Conservation (phyloP, 2,329 filamentous ascomycete genomes). For the Rhynchosporium secalis region DNA sequence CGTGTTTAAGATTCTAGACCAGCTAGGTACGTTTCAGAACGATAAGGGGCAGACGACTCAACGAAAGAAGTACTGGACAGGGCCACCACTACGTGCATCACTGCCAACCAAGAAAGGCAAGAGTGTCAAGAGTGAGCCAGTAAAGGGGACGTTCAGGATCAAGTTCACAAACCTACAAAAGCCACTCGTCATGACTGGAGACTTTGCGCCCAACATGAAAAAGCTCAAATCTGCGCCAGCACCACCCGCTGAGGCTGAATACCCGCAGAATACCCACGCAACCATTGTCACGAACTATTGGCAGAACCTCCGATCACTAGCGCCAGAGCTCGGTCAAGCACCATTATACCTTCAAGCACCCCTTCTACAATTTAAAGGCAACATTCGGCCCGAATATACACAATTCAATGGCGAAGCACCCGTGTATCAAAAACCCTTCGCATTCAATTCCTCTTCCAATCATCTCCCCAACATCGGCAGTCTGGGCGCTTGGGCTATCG, state of each 20-base stretch:
- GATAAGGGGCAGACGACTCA: slow-evolving; percentile 22
- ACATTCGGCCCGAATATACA: not conserved
- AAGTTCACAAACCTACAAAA: not conserved
- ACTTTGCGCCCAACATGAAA: not conserved
- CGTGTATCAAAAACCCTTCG: slow-evolving; percentile 16
- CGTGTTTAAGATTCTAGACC: slow-evolving; percentile 37
- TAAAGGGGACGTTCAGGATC: slow-evolving; percentile 12
- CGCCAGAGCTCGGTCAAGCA: slow-evolving; percentile 15
- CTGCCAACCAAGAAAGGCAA: not conserved
- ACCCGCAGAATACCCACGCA: slow-evolving; percentile 10
- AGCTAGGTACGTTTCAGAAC: slow-evolving; percentile 29
- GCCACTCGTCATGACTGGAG: slow-evolving; percentile 14
- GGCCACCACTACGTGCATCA: slow-evolving; percentile 15
- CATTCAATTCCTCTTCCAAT: slow-evolving; percentile 22
- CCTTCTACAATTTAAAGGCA: slow-evolving; percentile 11
- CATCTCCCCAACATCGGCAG: slow-evolving; percentile 26
- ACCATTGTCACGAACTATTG: slow-evolving; percentile 15
- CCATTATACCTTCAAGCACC: slow-evolving; percentile 8
- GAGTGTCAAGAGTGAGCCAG: slow-evolving; percentile 10
- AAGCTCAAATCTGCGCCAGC: slow-evolving; percentile 16
- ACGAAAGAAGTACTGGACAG: slow-evolving; percentile 30
- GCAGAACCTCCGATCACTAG: slow-evolving; percentile 20
- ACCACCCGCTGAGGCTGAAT: slow-evolving; percentile 2
- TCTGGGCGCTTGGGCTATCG: slow-evolving; percentile 13
- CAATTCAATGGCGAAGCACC: slow-evolving; percentile 16